These are phyloP conservation scores for Casaregolazyma lundiana DNA, from an alignment of 1,139 yeast genomes.

Conservation along the genomic window DNA sequence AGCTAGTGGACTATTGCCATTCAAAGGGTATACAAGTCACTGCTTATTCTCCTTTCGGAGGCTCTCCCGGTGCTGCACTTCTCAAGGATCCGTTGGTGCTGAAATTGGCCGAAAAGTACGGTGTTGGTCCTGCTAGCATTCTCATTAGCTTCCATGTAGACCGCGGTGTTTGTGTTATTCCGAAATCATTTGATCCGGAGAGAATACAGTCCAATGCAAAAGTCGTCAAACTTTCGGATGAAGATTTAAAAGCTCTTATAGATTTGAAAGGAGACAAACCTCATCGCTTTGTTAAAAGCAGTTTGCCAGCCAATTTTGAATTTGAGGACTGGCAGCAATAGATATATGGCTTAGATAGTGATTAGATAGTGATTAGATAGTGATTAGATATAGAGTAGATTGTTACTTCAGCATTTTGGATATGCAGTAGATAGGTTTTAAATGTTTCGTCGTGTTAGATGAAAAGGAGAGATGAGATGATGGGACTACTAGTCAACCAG, in stretches of 20 bases:
- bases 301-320: slow-evolving; percentile 4
- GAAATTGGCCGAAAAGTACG: slow-evolving; percentile 51
- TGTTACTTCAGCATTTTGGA: too few relatives aligned
- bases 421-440: too few relatives aligned
- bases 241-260: slow-evolving; percentile 35
- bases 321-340: slow-evolving; percentile 2
- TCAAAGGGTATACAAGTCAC: slow-evolving; percentile 52
- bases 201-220: slow-evolving; percentile 57
- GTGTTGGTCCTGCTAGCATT: slow-evolving; percentile 56
- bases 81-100: slow-evolving; percentile 33
- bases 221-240: slow-evolving; percentile 46
- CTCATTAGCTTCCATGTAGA: slow-evolving; percentile 66
- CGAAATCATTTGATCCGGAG: slow-evolving; percentile 58
- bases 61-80: slow-evolving; percentile 58
- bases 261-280: slow-evolving; percentile 9
- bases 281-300: neutral
- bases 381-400: too few relatives aligned
- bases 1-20: slow-evolving; percentile 54
- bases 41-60: slow-evolving; percentile 71
- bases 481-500: too few relatives aligned
- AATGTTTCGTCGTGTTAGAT: too few relatives aligned
- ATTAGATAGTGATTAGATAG: too few relatives aligned
- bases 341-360: too few relatives aligned
- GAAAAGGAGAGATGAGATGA: too few relatives aligned
- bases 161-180: slow-evolving; percentile 64